These are phyloP conservation scores for Biscogniauxia sp. DNA, from an alignment of 2,329 filamentous ascomycete species.

Conservation along the genomic window DNA sequence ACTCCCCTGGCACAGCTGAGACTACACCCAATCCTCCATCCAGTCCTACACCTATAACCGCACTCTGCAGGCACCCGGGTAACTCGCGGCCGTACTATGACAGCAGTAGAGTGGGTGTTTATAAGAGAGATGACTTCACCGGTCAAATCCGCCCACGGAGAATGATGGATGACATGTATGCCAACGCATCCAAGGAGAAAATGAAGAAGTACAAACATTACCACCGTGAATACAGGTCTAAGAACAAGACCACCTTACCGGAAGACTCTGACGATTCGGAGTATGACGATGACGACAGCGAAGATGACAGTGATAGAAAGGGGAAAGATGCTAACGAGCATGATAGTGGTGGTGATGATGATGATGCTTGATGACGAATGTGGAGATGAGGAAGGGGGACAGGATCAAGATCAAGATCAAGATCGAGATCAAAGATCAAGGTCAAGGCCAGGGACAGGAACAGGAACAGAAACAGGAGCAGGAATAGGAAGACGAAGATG, in stretches of 20 bases:
- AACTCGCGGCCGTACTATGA: background rate
- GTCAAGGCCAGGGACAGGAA: too few species aligned
- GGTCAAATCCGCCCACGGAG: background rate
- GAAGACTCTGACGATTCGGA: background rate
- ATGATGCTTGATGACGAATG: background rate
- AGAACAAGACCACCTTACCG: background rate
- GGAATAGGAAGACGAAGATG: too few species aligned
- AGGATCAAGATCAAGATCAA: too few species aligned
- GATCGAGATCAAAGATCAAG: too few species aligned
- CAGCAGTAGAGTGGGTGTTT: background rate
- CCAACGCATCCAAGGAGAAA: background rate
- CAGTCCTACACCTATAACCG: background rate
- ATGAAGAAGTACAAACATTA: background rate
- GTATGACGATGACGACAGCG: background rate
- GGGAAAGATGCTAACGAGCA: background rate
- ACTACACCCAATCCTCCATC: background rate
- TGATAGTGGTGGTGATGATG: background rate
- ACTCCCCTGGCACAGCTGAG: background rate
- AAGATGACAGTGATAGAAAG: background rate
- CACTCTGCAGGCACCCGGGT: too few species aligned
- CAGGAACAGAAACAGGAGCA: too few species aligned
- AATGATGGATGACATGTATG: constrained; percentile 4
- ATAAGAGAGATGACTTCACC: background rate
- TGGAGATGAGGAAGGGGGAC: too few species aligned
- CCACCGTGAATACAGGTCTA: background rate